Evolutionary conservation across 179 eudicot genomes (phyloP).

Genomic region (Spinacia oleracea): DNA sequence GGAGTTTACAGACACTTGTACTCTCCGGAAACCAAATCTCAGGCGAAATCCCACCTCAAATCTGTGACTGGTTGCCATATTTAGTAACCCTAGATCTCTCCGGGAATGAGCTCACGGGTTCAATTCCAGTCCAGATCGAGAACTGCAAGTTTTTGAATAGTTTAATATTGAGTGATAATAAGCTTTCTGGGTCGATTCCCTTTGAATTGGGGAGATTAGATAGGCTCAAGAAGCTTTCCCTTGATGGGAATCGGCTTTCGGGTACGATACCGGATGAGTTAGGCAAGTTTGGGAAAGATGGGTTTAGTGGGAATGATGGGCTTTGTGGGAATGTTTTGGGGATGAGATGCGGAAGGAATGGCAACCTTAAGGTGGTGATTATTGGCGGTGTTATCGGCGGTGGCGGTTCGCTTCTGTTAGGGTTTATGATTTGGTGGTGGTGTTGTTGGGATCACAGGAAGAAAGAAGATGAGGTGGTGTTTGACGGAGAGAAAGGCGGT

Average conservation of each 20-base stretch:
- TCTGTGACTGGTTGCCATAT: conserved; percentile 80
- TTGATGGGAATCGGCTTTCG: conserved; percentile 48
- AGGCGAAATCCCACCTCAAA: conserved; percentile 55
- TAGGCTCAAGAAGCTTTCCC: conserved; percentile 52
- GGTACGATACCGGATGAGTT: conserved; percentile 56
- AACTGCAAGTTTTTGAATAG: conserved; percentile 66
- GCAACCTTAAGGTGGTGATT: conserved; percentile 54
- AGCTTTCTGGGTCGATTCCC: conserved; percentile 63
- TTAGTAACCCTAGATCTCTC: conserved; percentile 70
- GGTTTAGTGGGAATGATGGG: conserved; percentile 54
- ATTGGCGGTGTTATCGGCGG: conserved; percentile 78
- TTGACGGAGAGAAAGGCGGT: conserved; percentile 37
- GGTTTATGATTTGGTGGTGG: conserved; percentile 75
- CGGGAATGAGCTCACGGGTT: conserved; percentile 48
- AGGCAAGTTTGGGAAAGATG: conserved; percentile 22
- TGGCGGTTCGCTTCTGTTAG: conserved; percentile 50
- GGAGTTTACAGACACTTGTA: conserved; percentile 51
- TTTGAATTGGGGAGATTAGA: conserved; percentile 45
- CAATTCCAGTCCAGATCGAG: conserved; percentile 54
- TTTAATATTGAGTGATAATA: conserved; percentile 47
- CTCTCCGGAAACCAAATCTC: conserved; percentile 57
- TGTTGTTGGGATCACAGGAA: conserved; percentile 44
- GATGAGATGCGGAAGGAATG: conserved; percentile 55
- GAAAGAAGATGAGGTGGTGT: conserved; percentile 28
- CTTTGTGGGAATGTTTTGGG: conserved; percentile 63